phyloP scores from a whole-genome alignment of 2,329 filamentous ascomycete species.

The Colletotrichum siamense region DNA sequence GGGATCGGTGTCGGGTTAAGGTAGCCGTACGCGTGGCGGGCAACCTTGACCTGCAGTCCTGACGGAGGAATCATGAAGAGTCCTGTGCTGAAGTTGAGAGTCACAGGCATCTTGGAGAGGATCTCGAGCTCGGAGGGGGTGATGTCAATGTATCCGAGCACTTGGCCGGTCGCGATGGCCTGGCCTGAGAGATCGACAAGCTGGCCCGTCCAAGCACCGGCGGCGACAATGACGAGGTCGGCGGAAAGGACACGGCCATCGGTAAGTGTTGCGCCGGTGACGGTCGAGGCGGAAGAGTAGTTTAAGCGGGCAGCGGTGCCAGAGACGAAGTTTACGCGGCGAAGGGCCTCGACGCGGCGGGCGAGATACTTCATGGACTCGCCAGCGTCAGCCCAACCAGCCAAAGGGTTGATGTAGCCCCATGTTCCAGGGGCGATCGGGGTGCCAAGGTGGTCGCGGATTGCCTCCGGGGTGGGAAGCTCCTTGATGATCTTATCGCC shows the following conservation, averaged over 20 bases:
- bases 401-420: constrained; percentile 77
- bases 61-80: constrained; percentile 77
- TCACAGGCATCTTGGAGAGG: constrained; percentile 71
- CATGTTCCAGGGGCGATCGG: constrained; percentile 62
- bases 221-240: constrained; percentile 79
- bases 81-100: constrained; percentile 74
- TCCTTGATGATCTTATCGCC: constrained; percentile 45
- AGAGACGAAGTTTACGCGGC: constrained; percentile 61
- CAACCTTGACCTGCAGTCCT: constrained; percentile 69
- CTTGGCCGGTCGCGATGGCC: constrained; percentile 82
- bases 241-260: constrained; percentile 60
- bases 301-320: constrained; percentile 49
- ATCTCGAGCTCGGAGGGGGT: constrained; percentile 71
- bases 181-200: constrained; percentile 80
- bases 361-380: constrained; percentile 71
- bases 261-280: constrained; percentile 59
- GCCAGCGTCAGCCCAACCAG: constrained; percentile 83
- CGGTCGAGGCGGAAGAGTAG: constrained; percentile 30
- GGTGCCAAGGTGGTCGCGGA: constrained; percentile 51
- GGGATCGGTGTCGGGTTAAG: constrained; percentile 52
- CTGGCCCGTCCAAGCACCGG: constrained; percentile 84
- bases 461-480: constrained; percentile 48
- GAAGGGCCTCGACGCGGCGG: constrained; percentile 55
- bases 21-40: constrained; percentile 74
- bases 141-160: constrained; percentile 78